Percentiles rank a stretch among this genome's conserved stretches.
Conservation (phyloP, 208 protist species). For the Leishmania martiniquensis region DNA sequence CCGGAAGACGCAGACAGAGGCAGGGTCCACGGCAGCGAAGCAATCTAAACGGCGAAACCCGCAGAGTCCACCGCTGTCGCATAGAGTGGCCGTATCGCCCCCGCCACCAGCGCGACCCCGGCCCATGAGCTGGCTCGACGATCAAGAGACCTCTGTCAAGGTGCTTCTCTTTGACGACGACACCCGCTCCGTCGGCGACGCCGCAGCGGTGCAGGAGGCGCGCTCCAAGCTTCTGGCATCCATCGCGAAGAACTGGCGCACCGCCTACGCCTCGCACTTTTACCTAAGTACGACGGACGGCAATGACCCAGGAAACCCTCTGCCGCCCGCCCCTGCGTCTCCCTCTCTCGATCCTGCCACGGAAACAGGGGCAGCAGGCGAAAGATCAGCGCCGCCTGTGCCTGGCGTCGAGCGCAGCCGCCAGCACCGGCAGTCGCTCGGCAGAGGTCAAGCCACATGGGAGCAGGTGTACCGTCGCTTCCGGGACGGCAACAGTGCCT, state of each 20-base stretch:
- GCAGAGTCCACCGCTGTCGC: background rate
- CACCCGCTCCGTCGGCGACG: slow-evolving; percentile 26
- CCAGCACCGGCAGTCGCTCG: background rate
- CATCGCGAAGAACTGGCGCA: slow-evolving; percentile 25
- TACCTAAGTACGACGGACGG: slow-evolving; percentile 20
- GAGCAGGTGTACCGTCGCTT: slow-evolving; percentile 30
- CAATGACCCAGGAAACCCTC: slow-evolving; percentile 2
- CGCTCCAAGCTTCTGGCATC: slow-evolving; percentile 25
- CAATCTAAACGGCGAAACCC: background rate
- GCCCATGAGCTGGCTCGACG: slow-evolving; percentile 34
- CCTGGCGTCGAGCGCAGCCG: background rate
- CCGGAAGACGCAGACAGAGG: background rate
- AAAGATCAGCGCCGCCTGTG: background rate
- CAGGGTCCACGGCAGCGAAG: background rate
- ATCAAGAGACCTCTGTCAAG: slow-evolving; percentile 27
- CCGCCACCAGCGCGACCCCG: slow-evolving; percentile 8
- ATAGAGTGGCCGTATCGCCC: background rate
- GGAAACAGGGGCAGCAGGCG: background rate
- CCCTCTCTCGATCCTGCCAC: background rate
- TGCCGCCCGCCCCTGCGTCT: background rate
- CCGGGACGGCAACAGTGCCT: slow-evolving; percentile 10
- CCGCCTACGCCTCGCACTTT: slow-evolving; percentile 31
- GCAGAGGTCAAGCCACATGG: slow-evolving; percentile 12
- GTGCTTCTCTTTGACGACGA: slow-evolving; percentile 33
- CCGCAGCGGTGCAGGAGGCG: slow-evolving; percentile 25